Conservation (phyloP, 805 yeast species). For the Lachancea mirantina region DNA sequence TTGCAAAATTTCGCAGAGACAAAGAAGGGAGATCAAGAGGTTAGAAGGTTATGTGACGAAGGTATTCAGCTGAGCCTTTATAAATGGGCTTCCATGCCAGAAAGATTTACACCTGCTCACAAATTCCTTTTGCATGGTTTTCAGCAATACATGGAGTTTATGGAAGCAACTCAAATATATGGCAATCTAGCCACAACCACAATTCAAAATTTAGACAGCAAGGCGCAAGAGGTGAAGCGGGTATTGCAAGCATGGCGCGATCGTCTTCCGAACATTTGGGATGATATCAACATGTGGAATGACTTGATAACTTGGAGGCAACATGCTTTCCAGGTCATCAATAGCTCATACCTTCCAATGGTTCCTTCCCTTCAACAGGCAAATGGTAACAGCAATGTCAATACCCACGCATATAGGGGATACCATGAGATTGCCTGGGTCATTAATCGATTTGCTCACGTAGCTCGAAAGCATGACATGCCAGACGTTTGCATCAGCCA, state of each 20-base stretch:
- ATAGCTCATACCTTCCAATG: conserved; percentile 87
- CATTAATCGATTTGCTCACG: conserved; percentile 95
- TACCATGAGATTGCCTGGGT: conserved; percentile 99
- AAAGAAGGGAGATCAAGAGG: conserved; percentile 75
- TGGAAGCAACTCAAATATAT: conserved; percentile 95
- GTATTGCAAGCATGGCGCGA: conserved; percentile 98
- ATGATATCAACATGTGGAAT: conserved; percentile 95
- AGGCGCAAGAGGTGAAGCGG: conserved; percentile 89
- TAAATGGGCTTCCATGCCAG: conserved; percentile 89
- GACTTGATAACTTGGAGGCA: conserved; percentile 98
- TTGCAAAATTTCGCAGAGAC: conserved; percentile 92
- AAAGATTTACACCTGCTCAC: conserved; percentile 70
- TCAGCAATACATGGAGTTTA: conserved; percentile 94
- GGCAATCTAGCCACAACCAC: conserved; percentile 82
- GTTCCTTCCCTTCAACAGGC: conserved; percentile 76
- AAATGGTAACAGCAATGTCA: conserved; percentile 60
- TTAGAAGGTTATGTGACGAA: conserved; percentile 84
- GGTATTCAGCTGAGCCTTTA: conserved; percentile 89
- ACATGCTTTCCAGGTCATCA: conserved; percentile 94
- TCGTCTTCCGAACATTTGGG: conserved; percentile 93
- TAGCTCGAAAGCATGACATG: conserved; percentile 94
- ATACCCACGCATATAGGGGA: conserved; percentile 94
- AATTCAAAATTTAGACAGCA: conserved; percentile 84
- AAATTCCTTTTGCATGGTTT: conserved; percentile 84
- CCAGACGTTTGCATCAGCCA: conserved; percentile 94